Percentiles rank a stretch among this genome's conserved stretches.
Evolutionary conservation across 768 basidiomycete species (phyloP).

Genomic region (Tylopilus intermedius): DNA sequence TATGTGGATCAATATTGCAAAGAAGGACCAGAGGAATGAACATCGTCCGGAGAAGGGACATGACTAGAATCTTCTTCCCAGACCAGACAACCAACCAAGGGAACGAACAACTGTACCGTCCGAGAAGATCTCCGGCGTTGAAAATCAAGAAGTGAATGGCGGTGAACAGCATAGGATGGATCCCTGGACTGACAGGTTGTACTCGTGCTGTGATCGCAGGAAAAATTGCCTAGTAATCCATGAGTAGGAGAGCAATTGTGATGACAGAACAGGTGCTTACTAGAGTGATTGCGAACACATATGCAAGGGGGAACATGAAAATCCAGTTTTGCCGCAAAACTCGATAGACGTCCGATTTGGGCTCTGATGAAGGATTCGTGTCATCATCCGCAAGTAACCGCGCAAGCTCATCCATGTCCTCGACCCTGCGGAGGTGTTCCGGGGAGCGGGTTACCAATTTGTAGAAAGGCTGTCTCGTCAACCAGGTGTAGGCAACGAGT

Average conservation of each 20-base stretch:
- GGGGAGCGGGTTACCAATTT: background rate
- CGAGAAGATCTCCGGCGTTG: constrained; percentile 64
- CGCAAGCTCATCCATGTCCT: background rate
- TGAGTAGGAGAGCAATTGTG: background rate
- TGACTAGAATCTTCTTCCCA: background rate
- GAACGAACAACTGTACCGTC: constrained; percentile 72
- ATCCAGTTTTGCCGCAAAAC: background rate
- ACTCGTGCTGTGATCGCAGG: background rate
- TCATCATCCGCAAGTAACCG: background rate
- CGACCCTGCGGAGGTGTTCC: background rate
- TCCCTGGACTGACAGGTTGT: background rate
- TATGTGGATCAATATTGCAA: constrained; percentile 58
- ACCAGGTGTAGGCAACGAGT: background rate
- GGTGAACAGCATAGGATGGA: constrained; percentile 4
- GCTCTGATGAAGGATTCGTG: background rate
- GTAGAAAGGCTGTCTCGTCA: background rate
- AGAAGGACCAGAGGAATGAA: background rate
- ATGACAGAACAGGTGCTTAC: background rate
- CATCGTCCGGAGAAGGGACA: constrained; percentile 2
- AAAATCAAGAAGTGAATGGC: constrained; percentile 71
- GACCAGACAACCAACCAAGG: constrained; percentile 57
- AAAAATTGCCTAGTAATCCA: background rate
- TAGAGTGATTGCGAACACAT: background rate
- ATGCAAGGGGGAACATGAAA: background rate
- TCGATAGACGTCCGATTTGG: background rate